These are phyloP conservation scores for Phialophora tarda DNA, from an alignment of 2,329 filamentous ascomycete genomes.

Conservation along the genomic window DNA sequence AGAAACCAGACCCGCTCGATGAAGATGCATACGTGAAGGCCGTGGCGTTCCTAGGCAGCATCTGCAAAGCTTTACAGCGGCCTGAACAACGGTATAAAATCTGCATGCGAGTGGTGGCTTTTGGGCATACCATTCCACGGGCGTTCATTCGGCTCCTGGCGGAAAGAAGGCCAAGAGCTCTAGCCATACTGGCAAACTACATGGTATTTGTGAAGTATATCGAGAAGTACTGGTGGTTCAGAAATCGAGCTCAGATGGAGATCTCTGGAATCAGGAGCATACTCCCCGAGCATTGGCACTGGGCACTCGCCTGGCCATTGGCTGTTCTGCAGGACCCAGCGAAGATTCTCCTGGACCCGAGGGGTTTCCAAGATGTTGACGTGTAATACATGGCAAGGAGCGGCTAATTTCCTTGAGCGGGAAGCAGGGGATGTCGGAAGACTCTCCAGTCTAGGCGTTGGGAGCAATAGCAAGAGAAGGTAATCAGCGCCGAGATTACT, in stretches of 20 bases:
- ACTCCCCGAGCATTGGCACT: conserved; percentile 42
- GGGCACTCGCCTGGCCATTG: conserved; percentile 43
- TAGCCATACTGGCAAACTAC: conserved; percentile 44
- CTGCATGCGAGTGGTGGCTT: conserved; percentile 42
- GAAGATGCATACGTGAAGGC: conserved; percentile 4
- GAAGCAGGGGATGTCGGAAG: not conserved
- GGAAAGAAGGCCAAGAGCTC: conserved; percentile 41
- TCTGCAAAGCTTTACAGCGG: conserved; percentile 34
- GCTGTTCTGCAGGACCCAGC: conserved; percentile 17
- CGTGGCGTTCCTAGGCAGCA: conserved; percentile 1
- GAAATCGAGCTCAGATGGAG: conserved; percentile 39
- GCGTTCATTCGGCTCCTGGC: conserved; percentile 42
- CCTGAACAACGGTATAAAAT: conserved; percentile 40
- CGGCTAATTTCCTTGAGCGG: not conserved
- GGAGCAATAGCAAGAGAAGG: no score
- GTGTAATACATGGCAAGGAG: not conserved
- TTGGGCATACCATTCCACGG: conserved; percentile 42
- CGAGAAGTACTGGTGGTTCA: conserved; percentile 41
- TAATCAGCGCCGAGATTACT: not conserved
- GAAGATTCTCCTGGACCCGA: conserved; percentile 1
- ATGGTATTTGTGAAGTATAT: conserved; percentile 43
- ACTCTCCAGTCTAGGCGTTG: not conserved
- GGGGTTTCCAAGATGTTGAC: not conserved
- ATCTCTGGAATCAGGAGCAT: conserved; percentile 41
- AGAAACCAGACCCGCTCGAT: not conserved